A percentile compares a stretch with the other conserved stretches of the same genome.
phyloP scores from a whole-genome alignment of 2,329 filamentous ascomycete genomes.

The Neobulgaria alba region DNA sequence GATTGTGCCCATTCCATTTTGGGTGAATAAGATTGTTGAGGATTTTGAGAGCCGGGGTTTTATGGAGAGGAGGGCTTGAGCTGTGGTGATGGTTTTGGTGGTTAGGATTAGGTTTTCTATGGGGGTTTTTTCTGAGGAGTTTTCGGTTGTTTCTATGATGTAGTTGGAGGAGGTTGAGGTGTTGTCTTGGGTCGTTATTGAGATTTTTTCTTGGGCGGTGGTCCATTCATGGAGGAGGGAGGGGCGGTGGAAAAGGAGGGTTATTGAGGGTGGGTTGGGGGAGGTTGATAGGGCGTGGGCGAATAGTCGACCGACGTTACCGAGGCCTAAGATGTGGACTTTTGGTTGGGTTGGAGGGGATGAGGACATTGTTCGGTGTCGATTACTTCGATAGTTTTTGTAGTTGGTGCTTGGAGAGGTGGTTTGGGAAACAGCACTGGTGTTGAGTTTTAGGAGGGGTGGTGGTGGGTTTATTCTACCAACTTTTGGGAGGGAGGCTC shows the following conservation, averaged over 20 bases:
- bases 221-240: constrained; percentile 35
- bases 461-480: neutral
- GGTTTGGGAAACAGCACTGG: neutral
- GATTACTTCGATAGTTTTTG: neutral
- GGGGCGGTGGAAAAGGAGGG: constrained; percentile 65
- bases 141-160: constrained; percentile 13
- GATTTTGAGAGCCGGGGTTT: constrained; percentile 50
- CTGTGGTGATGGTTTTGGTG: constrained; percentile 63
- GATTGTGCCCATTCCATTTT: constrained; percentile 76
- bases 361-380: neutral
- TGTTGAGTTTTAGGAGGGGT: neutral
- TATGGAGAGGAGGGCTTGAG: constrained; percentile 52
- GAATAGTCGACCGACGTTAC: constrained; percentile 73
- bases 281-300: constrained; percentile 57
- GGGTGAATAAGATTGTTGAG: constrained; percentile 73
- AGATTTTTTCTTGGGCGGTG: constrained; percentile 28
- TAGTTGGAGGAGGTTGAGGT: constrained; percentile 17
- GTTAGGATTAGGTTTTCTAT: constrained; percentile 71
- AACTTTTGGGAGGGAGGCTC: too few relatives aligned
- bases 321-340: constrained; percentile 69
- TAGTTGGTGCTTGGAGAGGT: neutral
- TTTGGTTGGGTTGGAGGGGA: constrained; percentile 33
- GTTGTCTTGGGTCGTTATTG: constrained; percentile 16
- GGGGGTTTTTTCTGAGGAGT: constrained; percentile 2
- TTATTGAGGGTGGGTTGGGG: constrained; percentile 58